These are phyloP conservation scores for Fusarium subtropicale DNA, from an alignment of 2,329 filamentous ascomycete species.

Conservation along the genomic window DNA sequence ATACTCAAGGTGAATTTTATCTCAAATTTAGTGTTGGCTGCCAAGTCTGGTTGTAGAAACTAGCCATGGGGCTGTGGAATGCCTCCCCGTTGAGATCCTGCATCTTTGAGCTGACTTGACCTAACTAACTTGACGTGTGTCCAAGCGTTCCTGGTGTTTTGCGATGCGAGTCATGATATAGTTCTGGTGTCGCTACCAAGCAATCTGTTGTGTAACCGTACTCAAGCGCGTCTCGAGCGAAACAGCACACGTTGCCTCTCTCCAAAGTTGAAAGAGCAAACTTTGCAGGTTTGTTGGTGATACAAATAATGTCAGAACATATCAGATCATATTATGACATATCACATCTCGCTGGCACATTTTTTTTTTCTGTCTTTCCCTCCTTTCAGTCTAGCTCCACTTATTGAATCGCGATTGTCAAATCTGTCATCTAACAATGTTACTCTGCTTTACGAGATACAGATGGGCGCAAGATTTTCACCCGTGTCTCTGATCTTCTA, in stretches of 20 bases:
- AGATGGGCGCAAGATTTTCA: neutral
- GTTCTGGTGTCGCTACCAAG: neutral
- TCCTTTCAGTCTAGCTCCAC: neutral
- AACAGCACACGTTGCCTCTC: neutral
- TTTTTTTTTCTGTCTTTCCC: neutral
- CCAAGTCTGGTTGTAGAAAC: neutral
- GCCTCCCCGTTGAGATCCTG: neutral
- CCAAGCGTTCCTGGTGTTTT: neutral
- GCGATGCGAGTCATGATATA: neutral
- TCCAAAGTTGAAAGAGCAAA: neutral
- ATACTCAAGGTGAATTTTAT: neutral
- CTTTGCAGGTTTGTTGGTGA: neutral
- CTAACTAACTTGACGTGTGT: neutral
- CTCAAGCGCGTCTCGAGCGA: neutral
- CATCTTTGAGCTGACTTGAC: neutral
- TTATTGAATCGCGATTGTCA: slow-evolving; percentile 1
- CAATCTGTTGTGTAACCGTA: neutral
- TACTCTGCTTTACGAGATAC: neutral
- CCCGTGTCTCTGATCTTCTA: neutral
- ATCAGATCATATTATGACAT: slow-evolving; percentile 20
- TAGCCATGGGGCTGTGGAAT: neutral
- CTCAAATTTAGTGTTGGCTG: neutral
- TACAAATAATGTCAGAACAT: slow-evolving; percentile 6
- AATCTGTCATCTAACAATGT: neutral
- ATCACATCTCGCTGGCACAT: neutral